phyloP scores from a whole-genome alignment of 345 rosid genomes.

The Cochlearia excelsa region DNA sequence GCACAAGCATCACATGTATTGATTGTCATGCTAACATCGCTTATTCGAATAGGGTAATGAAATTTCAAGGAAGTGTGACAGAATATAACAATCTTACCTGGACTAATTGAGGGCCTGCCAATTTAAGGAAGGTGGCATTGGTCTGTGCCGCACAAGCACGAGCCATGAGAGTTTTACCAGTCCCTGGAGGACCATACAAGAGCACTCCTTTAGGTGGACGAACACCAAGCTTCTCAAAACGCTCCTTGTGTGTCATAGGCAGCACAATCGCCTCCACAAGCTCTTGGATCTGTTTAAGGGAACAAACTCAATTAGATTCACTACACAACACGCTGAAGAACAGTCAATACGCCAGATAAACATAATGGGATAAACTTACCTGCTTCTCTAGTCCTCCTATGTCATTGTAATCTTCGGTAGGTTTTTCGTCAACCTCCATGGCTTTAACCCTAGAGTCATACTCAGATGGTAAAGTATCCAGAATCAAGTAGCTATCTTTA shows the following conservation, averaged over 20 bases:
- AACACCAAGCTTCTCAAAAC: constrained; percentile 85
- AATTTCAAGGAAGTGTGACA: neutral
- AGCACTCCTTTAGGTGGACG: constrained; percentile 99
- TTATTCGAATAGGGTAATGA: neutral
- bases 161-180: constrained; percentile 98
- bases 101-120: constrained; percentile 98
- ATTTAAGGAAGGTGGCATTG: constrained; percentile 92
- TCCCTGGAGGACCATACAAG: constrained; percentile 97
- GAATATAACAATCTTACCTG: constrained; percentile 53
- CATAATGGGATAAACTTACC: constrained; percentile 35
- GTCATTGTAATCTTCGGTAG: constrained; percentile 97
- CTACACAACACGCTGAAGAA: neutral
- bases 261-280: constrained; percentile 97
- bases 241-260: constrained; percentile 97
- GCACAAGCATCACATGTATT: constrained; percentile 6
- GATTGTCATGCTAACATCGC: constrained; percentile 5
- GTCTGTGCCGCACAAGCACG: constrained; percentile 99
- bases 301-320: constrained; percentile 4
- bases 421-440: constrained; percentile 99
- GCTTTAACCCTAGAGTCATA: constrained; percentile 98
- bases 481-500: constrained; percentile 91
- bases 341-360: neutral
- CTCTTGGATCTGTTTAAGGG: constrained; percentile 79
- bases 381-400: constrained; percentile 98
- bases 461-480: constrained; percentile 95